Evolutionary conservation across 768 basidiomycete genomes (phyloP).

Genomic region (Neoboletus magnificus): DNA sequence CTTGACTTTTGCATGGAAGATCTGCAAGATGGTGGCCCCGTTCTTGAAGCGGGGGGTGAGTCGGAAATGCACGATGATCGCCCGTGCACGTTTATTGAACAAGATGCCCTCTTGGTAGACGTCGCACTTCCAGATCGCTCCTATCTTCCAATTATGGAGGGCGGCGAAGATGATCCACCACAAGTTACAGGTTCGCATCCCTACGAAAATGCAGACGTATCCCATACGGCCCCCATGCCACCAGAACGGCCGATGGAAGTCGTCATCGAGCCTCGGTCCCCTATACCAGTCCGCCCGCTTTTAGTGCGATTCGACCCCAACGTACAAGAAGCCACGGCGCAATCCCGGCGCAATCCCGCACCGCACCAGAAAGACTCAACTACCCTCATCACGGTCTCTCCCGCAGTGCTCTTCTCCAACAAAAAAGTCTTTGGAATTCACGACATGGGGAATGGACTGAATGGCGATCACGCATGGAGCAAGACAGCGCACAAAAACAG

Average conservation of each 20-base stretch:
- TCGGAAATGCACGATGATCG: neutral
- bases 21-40: neutral
- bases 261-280: slow-evolving; percentile 16
- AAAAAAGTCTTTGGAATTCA: slow-evolving; percentile 61
- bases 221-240: slow-evolving; percentile 9
- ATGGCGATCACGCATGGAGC: slow-evolving; percentile 24
- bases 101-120: slow-evolving; percentile 6
- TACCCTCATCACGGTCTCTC: slow-evolving; percentile 63
- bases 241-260: slow-evolving; percentile 13
- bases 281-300: slow-evolving; percentile 22
- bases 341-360: slow-evolving; percentile 3
- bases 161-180: neutral
- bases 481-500: neutral
- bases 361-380: slow-evolving; percentile 36
- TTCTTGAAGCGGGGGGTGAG: neutral
- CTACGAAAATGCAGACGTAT: slow-evolving; percentile 9
- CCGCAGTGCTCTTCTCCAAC: slow-evolving; percentile 52
- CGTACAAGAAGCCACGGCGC: neutral
- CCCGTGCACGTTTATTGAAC: slow-evolving; percentile 2
- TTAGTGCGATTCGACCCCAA: slow-evolving; percentile 2
- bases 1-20: slow-evolving; percentile 38
- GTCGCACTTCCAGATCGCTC: neutral
- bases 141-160: neutral
- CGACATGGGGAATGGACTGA: slow-evolving; percentile 53
- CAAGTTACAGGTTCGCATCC: slow-evolving; percentile 12